Evolutionary conservation across 345 rosid genomes (phyloP).

Genomic region (Eucalyptus pumila): DNA sequence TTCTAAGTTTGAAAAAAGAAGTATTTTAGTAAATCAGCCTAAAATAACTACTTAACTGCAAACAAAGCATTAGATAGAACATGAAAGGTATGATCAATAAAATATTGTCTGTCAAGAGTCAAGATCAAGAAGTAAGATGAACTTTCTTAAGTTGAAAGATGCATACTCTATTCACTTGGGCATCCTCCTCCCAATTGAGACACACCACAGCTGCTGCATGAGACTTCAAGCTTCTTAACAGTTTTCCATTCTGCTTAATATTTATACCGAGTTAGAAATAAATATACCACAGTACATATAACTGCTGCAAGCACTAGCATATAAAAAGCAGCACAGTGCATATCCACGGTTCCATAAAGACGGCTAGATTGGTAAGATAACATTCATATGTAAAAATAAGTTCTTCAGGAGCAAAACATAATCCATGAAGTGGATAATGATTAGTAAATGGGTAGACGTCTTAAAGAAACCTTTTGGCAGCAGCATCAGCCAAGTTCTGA

Average conservation of each 20-base stretch:
- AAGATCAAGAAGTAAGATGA: neutral
- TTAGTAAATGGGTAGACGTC: too few species aligned
- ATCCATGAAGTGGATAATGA: too few species aligned
- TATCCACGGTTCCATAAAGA: neutral
- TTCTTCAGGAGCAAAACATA: neutral
- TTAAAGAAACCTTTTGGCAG: too few species aligned
- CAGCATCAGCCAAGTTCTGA: too few species aligned
- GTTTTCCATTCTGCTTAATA: slow-evolving; percentile 53
- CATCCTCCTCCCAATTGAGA: slow-evolving; percentile 90
- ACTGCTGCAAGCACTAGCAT: neutral
- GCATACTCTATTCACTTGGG: slow-evolving; percentile 29
- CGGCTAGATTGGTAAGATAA: neutral
- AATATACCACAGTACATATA: neutral
- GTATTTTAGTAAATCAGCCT: too few species aligned
- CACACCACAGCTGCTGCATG: slow-evolving; percentile 73
- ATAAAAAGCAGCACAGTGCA: neutral
- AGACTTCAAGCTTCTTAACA: slow-evolving; percentile 64
- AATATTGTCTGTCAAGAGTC: neutral
- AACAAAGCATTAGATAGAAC: neutral
- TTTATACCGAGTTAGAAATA: neutral
- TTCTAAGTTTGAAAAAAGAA: neutral
- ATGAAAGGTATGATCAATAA: neutral
- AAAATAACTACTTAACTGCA: neutral
- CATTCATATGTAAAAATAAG: neutral
- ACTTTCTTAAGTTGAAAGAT: neutral